These are phyloP conservation scores for Candida koratica DNA, from an alignment of 805 yeast genomes.

Conservation along the genomic window DNA sequence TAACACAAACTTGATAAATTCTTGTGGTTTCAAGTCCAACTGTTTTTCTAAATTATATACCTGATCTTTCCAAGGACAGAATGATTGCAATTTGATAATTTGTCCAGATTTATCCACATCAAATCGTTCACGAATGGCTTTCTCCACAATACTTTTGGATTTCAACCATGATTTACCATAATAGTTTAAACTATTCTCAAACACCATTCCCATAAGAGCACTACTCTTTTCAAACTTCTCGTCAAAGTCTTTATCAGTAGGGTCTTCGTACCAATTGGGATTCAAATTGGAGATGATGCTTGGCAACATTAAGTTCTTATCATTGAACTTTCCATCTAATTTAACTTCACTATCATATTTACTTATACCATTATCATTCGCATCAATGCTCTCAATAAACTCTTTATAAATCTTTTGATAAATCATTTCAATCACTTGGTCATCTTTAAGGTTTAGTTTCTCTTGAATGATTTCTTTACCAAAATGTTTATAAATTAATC, in stretches of 20 bases:
- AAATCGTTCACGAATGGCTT: slow-evolving; percentile 62
- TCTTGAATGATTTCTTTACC: slow-evolving; percentile 67
- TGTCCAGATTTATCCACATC: slow-evolving; percentile 66
- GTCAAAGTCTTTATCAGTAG: slow-evolving; percentile 64
- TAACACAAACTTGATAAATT: slow-evolving; percentile 65
- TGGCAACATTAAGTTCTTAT: slow-evolving; percentile 71
- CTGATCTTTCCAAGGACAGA: slow-evolving; percentile 96
- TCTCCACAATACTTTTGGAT: slow-evolving; percentile 71
- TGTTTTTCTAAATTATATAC: slow-evolving; percentile 68
- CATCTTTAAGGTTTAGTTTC: slow-evolving; percentile 28
- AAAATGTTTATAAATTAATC: slow-evolving; percentile 82
- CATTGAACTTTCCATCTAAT: slow-evolving; percentile 63
- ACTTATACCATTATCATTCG: slow-evolving; percentile 90
- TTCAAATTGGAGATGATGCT: slow-evolving; percentile 73
- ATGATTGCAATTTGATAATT: slow-evolving; percentile 66
- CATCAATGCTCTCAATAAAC: slow-evolving; percentile 89
- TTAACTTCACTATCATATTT: slow-evolving; percentile 48
- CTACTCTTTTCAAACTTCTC: slow-evolving; percentile 66
- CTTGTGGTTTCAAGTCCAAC: slow-evolving; percentile 45
- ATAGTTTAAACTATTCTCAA: slow-evolving; percentile 59
- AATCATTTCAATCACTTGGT: slow-evolving; percentile 49
- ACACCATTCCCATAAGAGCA: slow-evolving; percentile 77
- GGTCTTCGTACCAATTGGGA: slow-evolving; percentile 78
- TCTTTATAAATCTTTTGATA: slow-evolving; percentile 78
- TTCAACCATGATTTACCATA: slow-evolving; percentile 90